Conservation (phyloP, 2,329 filamentous ascomycete genomes). For the Colletotrichum caudatum region DNA sequence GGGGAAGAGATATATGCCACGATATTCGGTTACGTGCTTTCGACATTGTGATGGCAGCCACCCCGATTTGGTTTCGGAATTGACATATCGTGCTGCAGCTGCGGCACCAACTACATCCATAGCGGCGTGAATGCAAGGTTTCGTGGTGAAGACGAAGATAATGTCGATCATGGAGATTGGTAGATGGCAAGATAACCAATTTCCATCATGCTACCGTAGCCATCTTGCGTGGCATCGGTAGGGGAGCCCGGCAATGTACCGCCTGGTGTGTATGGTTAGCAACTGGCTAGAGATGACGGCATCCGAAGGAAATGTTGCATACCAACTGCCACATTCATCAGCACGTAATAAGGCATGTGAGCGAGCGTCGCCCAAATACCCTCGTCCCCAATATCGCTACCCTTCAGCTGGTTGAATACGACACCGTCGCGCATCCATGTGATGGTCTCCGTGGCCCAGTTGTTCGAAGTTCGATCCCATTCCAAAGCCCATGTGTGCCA, state of each 20-base stretch:
- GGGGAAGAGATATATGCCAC: neutral
- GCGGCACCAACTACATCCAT: neutral
- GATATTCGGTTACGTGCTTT: neutral
- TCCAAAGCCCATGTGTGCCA: slow-evolving; percentile 65
- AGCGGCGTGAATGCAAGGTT: neutral
- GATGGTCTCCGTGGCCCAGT: slow-evolving; percentile 63
- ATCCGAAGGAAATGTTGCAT: slow-evolving; percentile 46
- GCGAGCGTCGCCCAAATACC: slow-evolving; percentile 63
- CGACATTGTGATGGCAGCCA: neutral
- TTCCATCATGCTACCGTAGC: slow-evolving; percentile 63
- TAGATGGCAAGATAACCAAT: slow-evolving; percentile 63
- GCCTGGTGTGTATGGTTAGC: slow-evolving; percentile 13
- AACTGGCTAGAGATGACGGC: neutral
- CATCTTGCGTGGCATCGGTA: slow-evolving; percentile 58
- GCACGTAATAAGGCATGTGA: slow-evolving; percentile 63
- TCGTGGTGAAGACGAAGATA: neutral
- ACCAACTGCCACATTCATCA: slow-evolving; percentile 69
- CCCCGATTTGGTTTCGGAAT: neutral
- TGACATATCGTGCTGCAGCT: neutral
- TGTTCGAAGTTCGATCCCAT: slow-evolving; percentile 60
- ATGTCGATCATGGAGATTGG: slow-evolving; percentile 25
- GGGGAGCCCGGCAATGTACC: slow-evolving; percentile 57
- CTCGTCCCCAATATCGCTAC: slow-evolving; percentile 58
- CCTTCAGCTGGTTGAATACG: slow-evolving; percentile 58
- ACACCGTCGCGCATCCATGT: slow-evolving; percentile 62